Evolutionary conservation across 805 yeast species (phyloP), one percentile per base, ranked within the genome.

Genomic region (Yamadazyma tumulicola): DNA sequence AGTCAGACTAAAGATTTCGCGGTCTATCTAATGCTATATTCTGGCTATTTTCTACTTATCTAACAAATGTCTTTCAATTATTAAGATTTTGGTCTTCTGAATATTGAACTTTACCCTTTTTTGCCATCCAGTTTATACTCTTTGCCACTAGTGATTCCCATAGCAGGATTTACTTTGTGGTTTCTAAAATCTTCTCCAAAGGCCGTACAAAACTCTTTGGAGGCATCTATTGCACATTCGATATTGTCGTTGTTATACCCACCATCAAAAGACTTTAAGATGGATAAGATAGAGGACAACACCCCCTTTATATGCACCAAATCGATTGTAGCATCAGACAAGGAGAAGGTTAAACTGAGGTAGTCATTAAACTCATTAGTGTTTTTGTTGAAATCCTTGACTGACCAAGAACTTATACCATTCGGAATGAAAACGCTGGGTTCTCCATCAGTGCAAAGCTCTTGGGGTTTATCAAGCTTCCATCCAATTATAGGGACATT

Each of bases 281-380:
- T 46, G 13, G 29, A 30, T 10, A 43, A 29, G 12, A 57, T 26
- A 10, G 49, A 47, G 13, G 47, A 45, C 26, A 67, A 44, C 1
- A 65, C 35, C 1, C 68, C 68, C 29, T 48, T 52, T 7, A 67
- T 46, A 33, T 63, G 61, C 6, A 67, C 43, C 8, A 52, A 44
- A 29, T 57, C 59, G 9, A 61, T 62, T 4, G 67, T 64, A 17
- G 48, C 42, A 41, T 67, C 72, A 4, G 61, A 48, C 19, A 60
- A 57, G 2, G 71, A 64, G 10, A 59, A 46, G 3, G 69, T 45
- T 14, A 67, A 47, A 1, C 67, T 55, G 43, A 65, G 31, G 26
- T 47, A 46, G 45, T 61, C 68, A 5, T 51, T 42, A 10, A 43
- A 37, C 10, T 39, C 31, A 12, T 23, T 14, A 7, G 27, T 34